phyloP scores from a whole-genome alignment of 257 asterid species.

The Rhazya stricta region DNA sequence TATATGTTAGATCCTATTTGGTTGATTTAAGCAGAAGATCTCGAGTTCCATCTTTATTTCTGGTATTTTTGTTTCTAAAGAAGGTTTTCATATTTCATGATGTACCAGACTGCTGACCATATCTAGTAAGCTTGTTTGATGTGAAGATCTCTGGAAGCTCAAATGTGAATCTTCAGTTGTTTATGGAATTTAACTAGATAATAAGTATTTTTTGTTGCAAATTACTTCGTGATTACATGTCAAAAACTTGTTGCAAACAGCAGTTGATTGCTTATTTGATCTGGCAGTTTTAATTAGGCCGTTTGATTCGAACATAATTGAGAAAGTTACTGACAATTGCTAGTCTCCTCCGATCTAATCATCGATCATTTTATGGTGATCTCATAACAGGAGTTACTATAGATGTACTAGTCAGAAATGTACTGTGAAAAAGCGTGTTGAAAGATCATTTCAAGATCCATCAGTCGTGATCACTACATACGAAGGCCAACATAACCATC shows the following conservation, averaged over 20 bases:
- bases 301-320: neutral
- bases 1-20: neutral
- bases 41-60: neutral
- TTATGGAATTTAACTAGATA: neutral
- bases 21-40: neutral
- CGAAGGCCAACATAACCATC: constrained; percentile 90
- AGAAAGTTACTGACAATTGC: neutral
- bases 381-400: constrained; percentile 61
- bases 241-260: neutral
- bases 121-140: neutral
- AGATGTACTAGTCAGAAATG: constrained; percentile 81
- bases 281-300: neutral
- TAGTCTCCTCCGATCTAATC: neutral
- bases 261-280: neutral
- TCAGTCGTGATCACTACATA: constrained; percentile 77
- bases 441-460: constrained; percentile 75
- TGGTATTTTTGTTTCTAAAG: neutral
- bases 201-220: neutral
- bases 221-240: neutral
- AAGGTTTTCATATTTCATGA: neutral
- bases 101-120: too few species aligned
- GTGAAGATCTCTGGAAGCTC: neutral
- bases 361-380: neutral
- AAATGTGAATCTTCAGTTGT: neutral
- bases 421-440: constrained; percentile 76